Percentiles rank a stretch among this genome's conserved stretches.
These are phyloP conservation scores for Pachyrhizus erosus DNA, from an alignment of 306 rosid genomes.

Conservation along the genomic window DNA sequence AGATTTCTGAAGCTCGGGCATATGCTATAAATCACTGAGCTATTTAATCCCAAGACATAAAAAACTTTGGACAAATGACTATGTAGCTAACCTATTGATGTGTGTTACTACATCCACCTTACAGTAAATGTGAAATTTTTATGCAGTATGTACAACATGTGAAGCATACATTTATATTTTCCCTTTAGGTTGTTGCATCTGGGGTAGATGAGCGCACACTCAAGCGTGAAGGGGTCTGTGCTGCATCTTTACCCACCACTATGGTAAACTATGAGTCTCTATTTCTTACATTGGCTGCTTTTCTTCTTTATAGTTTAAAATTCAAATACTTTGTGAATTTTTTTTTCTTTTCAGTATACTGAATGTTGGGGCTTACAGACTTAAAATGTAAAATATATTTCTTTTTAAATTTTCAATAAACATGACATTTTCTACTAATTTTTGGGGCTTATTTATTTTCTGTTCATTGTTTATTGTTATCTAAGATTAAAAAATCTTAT, in stretches of 20 bases:
- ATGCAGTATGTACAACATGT: conserved; percentile 24
- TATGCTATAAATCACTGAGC: not conserved
- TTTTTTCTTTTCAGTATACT: conserved; percentile 16
- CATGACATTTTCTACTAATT: conserved; percentile 4
- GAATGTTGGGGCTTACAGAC: conserved; percentile 9
- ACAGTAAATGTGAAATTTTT: not conserved
- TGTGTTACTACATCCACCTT: conserved; percentile 21
- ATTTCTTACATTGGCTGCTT: conserved; percentile 15
- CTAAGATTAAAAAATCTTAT: conserved; percentile 32
- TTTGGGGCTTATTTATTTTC: conserved; percentile 34
- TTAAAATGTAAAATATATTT: not conserved
- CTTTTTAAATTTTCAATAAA: not conserved
- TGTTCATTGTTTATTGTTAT: not conserved
- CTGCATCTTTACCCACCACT: conserved; percentile 97
- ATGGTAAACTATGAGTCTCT: conserved; percentile 61
- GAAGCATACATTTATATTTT: conserved; percentile 41
- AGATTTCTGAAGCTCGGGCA: conserved; percentile 21
- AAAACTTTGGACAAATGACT: not conserved
- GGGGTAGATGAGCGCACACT: conserved; percentile 96
- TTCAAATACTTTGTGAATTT: not conserved
- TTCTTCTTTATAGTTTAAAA: conserved; percentile 30
- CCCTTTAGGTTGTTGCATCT: conserved; percentile 88
- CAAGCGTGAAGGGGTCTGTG: conserved; percentile 99
- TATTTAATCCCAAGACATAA: not conserved
- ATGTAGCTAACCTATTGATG: conserved; percentile 5